Evolutionary conservation across 345 rosid genomes (phyloP), one percentile per base, ranked within the genome.

Genomic region (Lepidium africanum): DNA sequence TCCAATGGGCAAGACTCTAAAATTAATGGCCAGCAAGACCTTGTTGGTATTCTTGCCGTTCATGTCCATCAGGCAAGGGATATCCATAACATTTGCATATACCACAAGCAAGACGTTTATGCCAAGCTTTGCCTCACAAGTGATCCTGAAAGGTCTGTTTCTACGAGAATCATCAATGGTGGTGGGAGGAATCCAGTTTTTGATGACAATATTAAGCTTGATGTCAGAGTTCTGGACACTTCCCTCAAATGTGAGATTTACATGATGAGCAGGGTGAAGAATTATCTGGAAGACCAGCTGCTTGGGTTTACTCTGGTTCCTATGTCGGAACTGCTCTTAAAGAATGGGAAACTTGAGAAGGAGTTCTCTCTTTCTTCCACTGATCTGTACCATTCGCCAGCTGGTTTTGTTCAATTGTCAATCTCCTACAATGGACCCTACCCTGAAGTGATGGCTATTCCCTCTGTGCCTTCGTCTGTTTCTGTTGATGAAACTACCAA

Each of bases 81-180:
- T 73, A 91, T 95, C 65, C 97, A 95, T 2, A 95, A 95, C 86
- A 85, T 95, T 73, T 95, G 99, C 86, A 95, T 95, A 80, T 95
- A 95, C 86, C 99, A 95, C 77, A 95, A 95, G 82, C 99, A 95
- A 75, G 99, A 95, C 75, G 99, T 95, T 69, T 95, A 95, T 79
- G 97, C 97, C 55, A 95, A 89, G 90, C 80, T 91, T 77, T 89
- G 96, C 71, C 81, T 95, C 58, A 91, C 96, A 19, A 83, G 83
- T 70, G 88, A 91, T 63, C 99, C 97, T 14, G 90, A 89, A 57
- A 81, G 65, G 80, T 71, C 87, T 1, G 92, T 81, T 46, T 82
- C 97, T 40, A 85, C 99, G 81, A 91, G 86, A 58, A 91, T 81
- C 86, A 91, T 95, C 77, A 95, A 95, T 49, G 99, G 97, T 11